A percentile compares a stretch with the other conserved stretches of the same genome.
phyloP scores from a whole-genome alignment of 345 rosid genomes.

The Jatropha curcas region DNA sequence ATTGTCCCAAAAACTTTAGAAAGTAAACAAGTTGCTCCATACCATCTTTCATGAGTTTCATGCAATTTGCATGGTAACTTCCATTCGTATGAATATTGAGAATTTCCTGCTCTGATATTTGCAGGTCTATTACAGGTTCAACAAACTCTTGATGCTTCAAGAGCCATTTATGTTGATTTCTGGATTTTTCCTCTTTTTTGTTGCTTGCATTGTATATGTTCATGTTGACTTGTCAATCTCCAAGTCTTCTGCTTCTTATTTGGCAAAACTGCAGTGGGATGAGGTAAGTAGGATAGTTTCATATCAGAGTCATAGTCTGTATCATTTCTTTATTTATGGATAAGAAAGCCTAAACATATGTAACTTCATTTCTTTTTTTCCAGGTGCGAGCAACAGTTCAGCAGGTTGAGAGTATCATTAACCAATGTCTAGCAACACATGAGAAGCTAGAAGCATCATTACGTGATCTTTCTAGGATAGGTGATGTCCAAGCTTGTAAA shows the following conservation, averaged over 20 bases:
- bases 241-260: conserved; percentile 83
- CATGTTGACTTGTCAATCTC: conserved; percentile 90
- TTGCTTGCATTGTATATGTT: conserved; percentile 67
- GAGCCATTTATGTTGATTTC: conserved; percentile 89
- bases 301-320: not conserved
- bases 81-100: not conserved
- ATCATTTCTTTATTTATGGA: not conserved
- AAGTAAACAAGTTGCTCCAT: not conserved
- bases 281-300: conserved; percentile 51
- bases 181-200: conserved; percentile 75
- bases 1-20: not conserved
- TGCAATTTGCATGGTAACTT: not conserved
- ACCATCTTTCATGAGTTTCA: not conserved
- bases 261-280: conserved; percentile 97
- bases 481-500: conserved; percentile 92
- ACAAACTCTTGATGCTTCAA: conserved; percentile 66
- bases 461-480: conserved; percentile 86
- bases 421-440: conserved; percentile 62
- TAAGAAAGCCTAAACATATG: not conserved
- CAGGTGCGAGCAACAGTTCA: conserved; percentile 81
- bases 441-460: conserved; percentile 87
- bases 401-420: conserved; percentile 55
- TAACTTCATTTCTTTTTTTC: conserved; percentile 11
- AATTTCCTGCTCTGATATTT: not conserved
- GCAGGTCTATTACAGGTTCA: conserved; percentile 91